A percentile compares a stretch with the other conserved stretches of the same genome.
Evolutionary conservation across 768 basidiomycete species (phyloP).

Genomic region (Boletus vermiculosoides): DNA sequence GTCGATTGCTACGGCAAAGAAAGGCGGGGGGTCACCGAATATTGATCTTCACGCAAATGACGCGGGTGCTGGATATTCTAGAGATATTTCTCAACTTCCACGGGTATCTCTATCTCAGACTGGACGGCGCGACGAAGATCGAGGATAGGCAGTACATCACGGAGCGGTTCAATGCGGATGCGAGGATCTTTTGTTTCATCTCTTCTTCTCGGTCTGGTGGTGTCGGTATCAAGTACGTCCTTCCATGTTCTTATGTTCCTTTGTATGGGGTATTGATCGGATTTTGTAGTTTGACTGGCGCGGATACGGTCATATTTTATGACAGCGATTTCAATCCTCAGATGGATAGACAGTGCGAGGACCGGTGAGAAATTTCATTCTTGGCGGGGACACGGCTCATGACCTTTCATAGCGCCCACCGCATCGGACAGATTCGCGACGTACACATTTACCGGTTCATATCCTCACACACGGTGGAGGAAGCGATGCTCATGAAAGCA

Average conservation of each 20-base stretch:
- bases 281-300: slow-evolving; percentile 66
- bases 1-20: slow-evolving; percentile 74
- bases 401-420: slow-evolving; percentile 67
- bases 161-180: slow-evolving; percentile 82
- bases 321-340: slow-evolving; percentile 98
- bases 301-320: slow-evolving; percentile 96
- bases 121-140: slow-evolving; percentile 94
- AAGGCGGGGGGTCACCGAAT: slow-evolving; percentile 87
- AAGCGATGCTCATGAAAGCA: slow-evolving; percentile 95
- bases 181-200: slow-evolving; percentile 84
- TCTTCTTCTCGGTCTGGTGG: slow-evolving; percentile 76
- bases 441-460: slow-evolving; percentile 97
- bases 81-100: slow-evolving; percentile 92
- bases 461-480: slow-evolving; percentile 87
- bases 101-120: slow-evolving; percentile 89
- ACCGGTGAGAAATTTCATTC: slow-evolving; percentile 52
- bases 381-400: background rate
- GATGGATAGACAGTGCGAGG: slow-evolving; percentile 97
- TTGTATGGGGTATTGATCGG: slow-evolving; percentile 20
- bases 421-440: slow-evolving; percentile 96
- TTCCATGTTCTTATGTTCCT: slow-evolving; percentile 9
- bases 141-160: slow-evolving; percentile 91
- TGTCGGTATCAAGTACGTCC: slow-evolving; percentile 88
- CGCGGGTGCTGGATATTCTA: slow-evolving; percentile 87
- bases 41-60: slow-evolving; percentile 98